phyloP scores from a whole-genome alignment of 352 stramenopile genomes.

The Pythium guiyangense region DNA sequence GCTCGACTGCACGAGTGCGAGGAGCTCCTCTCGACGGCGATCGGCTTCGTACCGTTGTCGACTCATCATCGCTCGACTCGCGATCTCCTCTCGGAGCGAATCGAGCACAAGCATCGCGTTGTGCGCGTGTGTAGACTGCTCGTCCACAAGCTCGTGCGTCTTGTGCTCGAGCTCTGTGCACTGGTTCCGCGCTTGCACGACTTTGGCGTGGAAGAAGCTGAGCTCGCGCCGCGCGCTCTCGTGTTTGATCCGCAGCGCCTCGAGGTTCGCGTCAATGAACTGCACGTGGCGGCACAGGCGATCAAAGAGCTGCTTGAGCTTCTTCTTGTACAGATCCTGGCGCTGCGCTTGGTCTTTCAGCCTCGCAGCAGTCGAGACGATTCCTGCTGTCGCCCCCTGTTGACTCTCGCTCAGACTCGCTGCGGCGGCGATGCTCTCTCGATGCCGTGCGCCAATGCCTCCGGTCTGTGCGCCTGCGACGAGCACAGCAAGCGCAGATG shows the following conservation, averaged over 20 bases:
- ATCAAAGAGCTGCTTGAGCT: conserved; percentile 40
- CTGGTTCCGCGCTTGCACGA: conserved; percentile 33
- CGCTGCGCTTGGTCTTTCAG: conserved; percentile 42
- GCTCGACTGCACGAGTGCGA: conserved; percentile 35
- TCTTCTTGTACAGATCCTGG: conserved; percentile 55
- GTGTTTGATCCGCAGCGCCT: conserved; percentile 25
- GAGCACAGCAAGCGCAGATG: not conserved
- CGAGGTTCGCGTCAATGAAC: conserved; percentile 32
- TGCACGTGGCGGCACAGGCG: conserved; percentile 30
- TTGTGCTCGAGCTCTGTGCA: conserved; percentile 23
- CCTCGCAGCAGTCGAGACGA: not conserved
- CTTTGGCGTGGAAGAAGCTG: conserved; percentile 28
- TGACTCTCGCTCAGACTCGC: not conserved
- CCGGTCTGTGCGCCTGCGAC: conserved; percentile 1
- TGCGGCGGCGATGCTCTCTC: conserved; percentile 6
- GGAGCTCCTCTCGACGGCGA: conserved; percentile 38
- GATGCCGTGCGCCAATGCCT: conserved; percentile 10
- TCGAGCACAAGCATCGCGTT: conserved; percentile 32
- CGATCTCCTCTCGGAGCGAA: conserved; percentile 44
- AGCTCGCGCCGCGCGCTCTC: conserved; percentile 20
- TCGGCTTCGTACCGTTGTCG: conserved; percentile 39
- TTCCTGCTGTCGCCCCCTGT: not conserved
- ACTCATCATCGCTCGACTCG: conserved; percentile 33
- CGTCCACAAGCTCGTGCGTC: conserved; percentile 18
- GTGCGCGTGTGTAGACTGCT: conserved; percentile 21